A percentile compares a stretch with the other conserved stretches of the same genome.
Evolutionary conservation across 805 yeast genomes (phyloP).

Genomic region (Schwanniomyces pseudopolymorphus): DNA sequence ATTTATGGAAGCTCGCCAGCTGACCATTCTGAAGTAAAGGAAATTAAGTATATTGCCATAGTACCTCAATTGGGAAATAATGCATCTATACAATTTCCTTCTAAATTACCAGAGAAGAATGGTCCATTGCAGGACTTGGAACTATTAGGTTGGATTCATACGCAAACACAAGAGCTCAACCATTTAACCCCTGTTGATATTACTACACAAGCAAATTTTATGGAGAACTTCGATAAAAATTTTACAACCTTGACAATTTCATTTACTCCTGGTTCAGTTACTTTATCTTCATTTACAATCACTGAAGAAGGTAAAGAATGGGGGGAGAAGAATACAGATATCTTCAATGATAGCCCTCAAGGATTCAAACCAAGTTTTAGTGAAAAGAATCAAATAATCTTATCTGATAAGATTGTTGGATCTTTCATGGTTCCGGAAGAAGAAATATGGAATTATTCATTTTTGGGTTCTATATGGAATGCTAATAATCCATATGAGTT

Average conservation of each 20-base stretch:
- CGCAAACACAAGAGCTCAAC: slow-evolving; percentile 67
- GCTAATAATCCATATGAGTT: slow-evolving; percentile 57
- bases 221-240: slow-evolving; percentile 38
- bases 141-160: slow-evolving; percentile 93
- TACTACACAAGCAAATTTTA: slow-evolving; percentile 50
- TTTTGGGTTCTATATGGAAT: slow-evolving; percentile 83
- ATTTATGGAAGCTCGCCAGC: slow-evolving; percentile 77
- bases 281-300: slow-evolving; percentile 65
- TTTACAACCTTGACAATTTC: slow-evolving; percentile 63
- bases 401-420: slow-evolving; percentile 77
- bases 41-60: slow-evolving; percentile 68
- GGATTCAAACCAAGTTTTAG: slow-evolving; percentile 68
- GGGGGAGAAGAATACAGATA: slow-evolving; percentile 67
- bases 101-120: slow-evolving; percentile 37
- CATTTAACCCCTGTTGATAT: slow-evolving; percentile 71
- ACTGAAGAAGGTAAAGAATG: slow-evolving; percentile 69
- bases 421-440: slow-evolving; percentile 83
- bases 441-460: slow-evolving; percentile 87
- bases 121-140: slow-evolving; percentile 50
- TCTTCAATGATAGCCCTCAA: slow-evolving; percentile 54
- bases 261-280: slow-evolving; percentile 80
- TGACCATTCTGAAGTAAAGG: slow-evolving; percentile 79
- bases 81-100: slow-evolving; percentile 63
- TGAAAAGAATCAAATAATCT: slow-evolving; percentile 60
- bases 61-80: slow-evolving; percentile 86